phyloP scores from a whole-genome alignment of 2,329 filamentous ascomycete genomes.

The Diaporthe vexans region DNA sequence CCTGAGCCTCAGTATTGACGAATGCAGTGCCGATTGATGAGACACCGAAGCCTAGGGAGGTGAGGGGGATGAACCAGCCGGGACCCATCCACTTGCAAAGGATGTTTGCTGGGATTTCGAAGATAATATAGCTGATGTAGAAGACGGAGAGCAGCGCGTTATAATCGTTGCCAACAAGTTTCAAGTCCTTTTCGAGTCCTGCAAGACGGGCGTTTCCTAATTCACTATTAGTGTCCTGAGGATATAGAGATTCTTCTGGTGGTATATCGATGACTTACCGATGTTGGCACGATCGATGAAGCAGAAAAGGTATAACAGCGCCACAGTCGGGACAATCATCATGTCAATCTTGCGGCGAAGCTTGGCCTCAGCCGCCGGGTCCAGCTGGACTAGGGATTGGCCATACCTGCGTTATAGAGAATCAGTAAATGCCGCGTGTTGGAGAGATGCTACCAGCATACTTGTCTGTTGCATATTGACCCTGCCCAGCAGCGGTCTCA shows the following conservation, averaged over 20 bases:
- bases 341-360: slow-evolving; percentile 76
- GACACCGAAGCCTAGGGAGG: slow-evolving; percentile 74
- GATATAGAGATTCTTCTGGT: no score
- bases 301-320: slow-evolving; percentile 78
- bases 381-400: slow-evolving; percentile 65
- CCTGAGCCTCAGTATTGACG: slow-evolving; percentile 65
- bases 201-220: slow-evolving; percentile 77
- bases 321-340: slow-evolving; percentile 74
- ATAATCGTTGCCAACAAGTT: slow-evolving; percentile 74
- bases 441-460: slow-evolving; percentile 45
- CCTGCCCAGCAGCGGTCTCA: slow-evolving; percentile 55
- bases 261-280: slow-evolving; percentile 57
- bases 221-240: background rate
- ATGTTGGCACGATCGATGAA: slow-evolving; percentile 84
- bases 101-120: slow-evolving; percentile 78
- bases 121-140: slow-evolving; percentile 81
- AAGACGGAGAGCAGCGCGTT: slow-evolving; percentile 77
- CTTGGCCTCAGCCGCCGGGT: slow-evolving; percentile 68
- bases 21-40: slow-evolving; percentile 76
- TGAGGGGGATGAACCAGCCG: slow-evolving; percentile 77
- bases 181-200: slow-evolving; percentile 73
- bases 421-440: slow-evolving; percentile 20
- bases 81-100: slow-evolving; percentile 79
- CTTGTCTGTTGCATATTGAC: slow-evolving; percentile 63
- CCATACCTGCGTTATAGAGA: slow-evolving; percentile 57